These are phyloP conservation scores for Chytriomyces confervae DNA, from an alignment of 192 early-diverging fungal genomes.

Conservation along the genomic window DNA sequence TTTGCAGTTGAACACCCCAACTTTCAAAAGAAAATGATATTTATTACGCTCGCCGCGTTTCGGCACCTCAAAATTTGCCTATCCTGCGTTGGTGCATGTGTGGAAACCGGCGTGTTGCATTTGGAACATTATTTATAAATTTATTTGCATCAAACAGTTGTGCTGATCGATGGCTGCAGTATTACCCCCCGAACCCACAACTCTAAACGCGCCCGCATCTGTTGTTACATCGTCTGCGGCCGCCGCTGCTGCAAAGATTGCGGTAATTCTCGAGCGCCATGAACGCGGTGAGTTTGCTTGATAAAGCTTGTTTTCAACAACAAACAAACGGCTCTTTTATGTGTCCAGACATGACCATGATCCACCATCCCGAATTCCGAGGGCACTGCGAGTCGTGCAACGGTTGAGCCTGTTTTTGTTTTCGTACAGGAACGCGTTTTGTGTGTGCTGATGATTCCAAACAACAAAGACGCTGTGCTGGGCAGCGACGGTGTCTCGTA, in stretches of 20 bases:
- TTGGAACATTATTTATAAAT: too few species aligned
- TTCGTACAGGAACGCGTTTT: neutral
- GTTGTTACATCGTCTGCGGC: neutral
- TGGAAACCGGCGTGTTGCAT: too few species aligned
- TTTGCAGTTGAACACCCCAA: too few species aligned
- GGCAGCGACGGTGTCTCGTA: slow-evolving; percentile 34
- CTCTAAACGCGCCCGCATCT: neutral
- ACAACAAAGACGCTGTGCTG: slow-evolving; percentile 23
- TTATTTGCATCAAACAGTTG: too few species aligned
- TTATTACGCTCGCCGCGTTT: too few species aligned
- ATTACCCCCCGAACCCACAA: too few species aligned
- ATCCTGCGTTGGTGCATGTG: too few species aligned
- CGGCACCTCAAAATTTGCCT: too few species aligned
- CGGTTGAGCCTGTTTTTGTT: neutral
- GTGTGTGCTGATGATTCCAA: neutral
- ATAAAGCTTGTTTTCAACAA: neutral
- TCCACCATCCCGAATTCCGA: slow-evolving; percentile 32
- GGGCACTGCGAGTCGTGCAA: slow-evolving; percentile 22
- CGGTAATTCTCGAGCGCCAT: slow-evolving; percentile 7
- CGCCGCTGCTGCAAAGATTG: neutral
- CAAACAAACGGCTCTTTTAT: neutral
- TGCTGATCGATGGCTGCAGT: too few species aligned
- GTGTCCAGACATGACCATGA: slow-evolving; percentile 25
- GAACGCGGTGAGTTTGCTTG: slow-evolving; percentile 1
- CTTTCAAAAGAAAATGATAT: too few species aligned